Evolutionary conservation across 1,284 basidiomycete species (phyloP).

Genomic region (Blastosporella zonata): DNA sequence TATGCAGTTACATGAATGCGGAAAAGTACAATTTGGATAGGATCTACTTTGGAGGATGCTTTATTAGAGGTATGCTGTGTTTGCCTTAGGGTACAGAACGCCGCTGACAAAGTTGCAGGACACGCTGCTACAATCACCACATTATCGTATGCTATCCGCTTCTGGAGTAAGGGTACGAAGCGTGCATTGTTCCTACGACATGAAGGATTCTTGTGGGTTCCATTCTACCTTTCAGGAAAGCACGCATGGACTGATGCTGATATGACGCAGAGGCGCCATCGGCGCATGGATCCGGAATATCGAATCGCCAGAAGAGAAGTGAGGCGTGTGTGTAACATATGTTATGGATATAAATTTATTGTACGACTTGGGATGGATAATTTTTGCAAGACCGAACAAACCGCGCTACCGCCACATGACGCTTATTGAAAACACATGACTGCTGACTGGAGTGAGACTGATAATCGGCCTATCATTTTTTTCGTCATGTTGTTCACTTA

Average conservation of each 20-base stretch:
- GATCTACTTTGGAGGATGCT: conserved; percentile 99
- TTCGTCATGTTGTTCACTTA: conserved; percentile 4
- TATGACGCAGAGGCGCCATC: conserved; percentile 69
- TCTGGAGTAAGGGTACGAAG: conserved; percentile 99
- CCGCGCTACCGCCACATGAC: conserved; percentile 14
- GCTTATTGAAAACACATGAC: conserved; percentile 17
- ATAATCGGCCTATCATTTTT: conserved; percentile 11
- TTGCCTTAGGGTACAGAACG: conserved; percentile 7
- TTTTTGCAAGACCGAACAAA: conserved; percentile 5
- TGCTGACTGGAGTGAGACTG: conserved; percentile 15
- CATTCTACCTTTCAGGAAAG: conserved; percentile 12
- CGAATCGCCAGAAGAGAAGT: conserved; percentile 34
- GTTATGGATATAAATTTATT: conserved; percentile 18
- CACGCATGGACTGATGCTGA: conserved; percentile 16
- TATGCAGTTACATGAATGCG: conserved; percentile 93
- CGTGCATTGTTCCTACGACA: conserved; percentile 95
- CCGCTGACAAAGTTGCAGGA: conserved; percentile 44
- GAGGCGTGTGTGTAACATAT: conserved; percentile 3
- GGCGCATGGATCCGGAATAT: conserved; percentile 98
- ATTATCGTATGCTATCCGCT: conserved; percentile 97
- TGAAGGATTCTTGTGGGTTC: conserved; percentile 92
- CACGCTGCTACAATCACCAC: conserved; percentile 98
- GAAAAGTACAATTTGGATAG: conserved; percentile 97
- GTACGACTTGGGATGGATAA: conserved; percentile 12
- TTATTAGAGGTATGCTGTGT: conserved; percentile 80